Evolutionary conservation across 2,329 filamentous ascomycete genomes (phyloP).

Genomic region (Aspergillus viridinutans): DNA sequence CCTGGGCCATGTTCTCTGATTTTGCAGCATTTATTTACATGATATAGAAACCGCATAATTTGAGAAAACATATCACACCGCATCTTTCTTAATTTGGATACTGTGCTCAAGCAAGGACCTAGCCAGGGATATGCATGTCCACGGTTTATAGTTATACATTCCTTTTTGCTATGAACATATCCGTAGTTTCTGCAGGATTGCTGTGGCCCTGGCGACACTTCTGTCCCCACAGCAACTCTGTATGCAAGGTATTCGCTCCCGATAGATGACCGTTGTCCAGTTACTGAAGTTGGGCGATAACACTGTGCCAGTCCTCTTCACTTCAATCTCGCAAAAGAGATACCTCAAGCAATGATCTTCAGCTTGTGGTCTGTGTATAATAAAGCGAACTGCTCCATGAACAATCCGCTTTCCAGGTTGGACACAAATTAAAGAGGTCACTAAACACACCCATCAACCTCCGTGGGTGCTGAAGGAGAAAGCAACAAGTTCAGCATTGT

Average conservation of each 20-base stretch:
- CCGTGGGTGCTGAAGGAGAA: background rate
- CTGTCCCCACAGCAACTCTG: background rate
- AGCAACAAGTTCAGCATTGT: too few relatives aligned
- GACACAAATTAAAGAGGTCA: background rate
- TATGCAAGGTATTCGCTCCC: background rate
- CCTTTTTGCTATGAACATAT: background rate
- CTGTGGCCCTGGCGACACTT: background rate
- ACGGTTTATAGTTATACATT: background rate
- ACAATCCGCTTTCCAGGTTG: background rate
- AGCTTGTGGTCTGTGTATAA: background rate
- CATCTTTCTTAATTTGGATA: background rate
- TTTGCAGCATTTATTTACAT: conserved; percentile 20
- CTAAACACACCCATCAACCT: background rate
- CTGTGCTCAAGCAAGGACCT: background rate
- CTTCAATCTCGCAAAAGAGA: background rate
- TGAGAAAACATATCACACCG: background rate
- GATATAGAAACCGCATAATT: conserved; percentile 24
- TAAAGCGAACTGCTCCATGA: background rate
- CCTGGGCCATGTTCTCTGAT: conserved; percentile 13
- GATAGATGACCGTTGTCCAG: background rate
- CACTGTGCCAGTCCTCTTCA: background rate
- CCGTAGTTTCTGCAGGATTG: background rate
- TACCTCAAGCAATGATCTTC: background rate
- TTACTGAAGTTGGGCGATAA: background rate
- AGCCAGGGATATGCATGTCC: background rate